phyloP scores from a whole-genome alignment of 2,329 filamentous ascomycete genomes.

The Pseudocercospora musae region DNA sequence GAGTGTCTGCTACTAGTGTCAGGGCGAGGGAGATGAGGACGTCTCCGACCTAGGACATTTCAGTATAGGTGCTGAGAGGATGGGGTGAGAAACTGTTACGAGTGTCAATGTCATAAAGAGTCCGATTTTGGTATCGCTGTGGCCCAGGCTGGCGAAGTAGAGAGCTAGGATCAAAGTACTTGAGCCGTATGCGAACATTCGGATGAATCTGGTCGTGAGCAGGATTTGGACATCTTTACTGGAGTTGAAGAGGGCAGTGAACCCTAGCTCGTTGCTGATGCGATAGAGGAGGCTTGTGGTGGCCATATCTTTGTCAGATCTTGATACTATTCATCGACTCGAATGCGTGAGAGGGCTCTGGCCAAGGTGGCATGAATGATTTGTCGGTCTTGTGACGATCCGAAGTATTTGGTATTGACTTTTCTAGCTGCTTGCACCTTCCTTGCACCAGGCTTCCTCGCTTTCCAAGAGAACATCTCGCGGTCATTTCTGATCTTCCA shows the following conservation, averaged over 20 bases:
- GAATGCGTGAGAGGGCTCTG: too few relatives aligned
- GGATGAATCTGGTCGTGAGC: conserved; percentile 57
- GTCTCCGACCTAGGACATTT: conserved; percentile 27
- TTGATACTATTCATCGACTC: too few relatives aligned
- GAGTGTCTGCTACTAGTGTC: conserved; percentile 31
- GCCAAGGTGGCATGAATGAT: too few relatives aligned
- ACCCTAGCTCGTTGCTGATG: conserved; percentile 42
- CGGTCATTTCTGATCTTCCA: background rate
- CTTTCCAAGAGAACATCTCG: background rate
- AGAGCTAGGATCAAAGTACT: conserved; percentile 34
- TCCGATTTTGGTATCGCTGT: conserved; percentile 32
- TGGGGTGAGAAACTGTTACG: background rate
- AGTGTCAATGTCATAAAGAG: conserved; percentile 38
- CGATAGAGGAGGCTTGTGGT: background rate
- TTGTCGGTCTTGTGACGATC: too few relatives aligned
- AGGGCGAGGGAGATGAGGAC: conserved; percentile 31
- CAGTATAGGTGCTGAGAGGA: background rate
- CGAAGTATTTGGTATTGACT: too few relatives aligned
- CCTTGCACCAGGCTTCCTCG: background rate
- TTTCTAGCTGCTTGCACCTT: too few relatives aligned
- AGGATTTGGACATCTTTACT: conserved; percentile 55
- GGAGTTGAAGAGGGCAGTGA: conserved; percentile 44
- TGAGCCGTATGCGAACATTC: conserved; percentile 61
- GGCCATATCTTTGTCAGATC: background rate
- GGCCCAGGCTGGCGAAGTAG: conserved; percentile 30